Evolutionary conservation across 2,329 filamentous ascomycete genomes (phyloP).

Genomic region (Xylaria arbuscula): DNA sequence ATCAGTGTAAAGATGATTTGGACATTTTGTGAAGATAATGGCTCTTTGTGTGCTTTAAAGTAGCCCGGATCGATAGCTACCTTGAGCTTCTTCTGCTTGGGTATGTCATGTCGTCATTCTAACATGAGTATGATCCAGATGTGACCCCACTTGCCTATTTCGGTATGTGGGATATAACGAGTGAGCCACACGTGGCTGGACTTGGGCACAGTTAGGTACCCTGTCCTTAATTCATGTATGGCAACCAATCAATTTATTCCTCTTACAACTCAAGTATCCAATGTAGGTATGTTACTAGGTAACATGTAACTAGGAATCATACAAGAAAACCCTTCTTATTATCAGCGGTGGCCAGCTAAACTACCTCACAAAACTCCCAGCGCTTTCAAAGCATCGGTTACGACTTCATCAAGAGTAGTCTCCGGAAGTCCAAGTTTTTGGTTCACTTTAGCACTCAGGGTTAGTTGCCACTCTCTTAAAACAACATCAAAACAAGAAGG

Average conservation of each 20-base stretch:
- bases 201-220: background rate
- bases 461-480: background rate
- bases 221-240: background rate
- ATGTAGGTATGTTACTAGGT: background rate
- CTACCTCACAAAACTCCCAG: slow-evolving; percentile 20
- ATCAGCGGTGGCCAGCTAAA: background rate
- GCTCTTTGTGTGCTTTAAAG: slow-evolving; percentile 1
- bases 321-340: background rate
- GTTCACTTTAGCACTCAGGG: slow-evolving; percentile 40
- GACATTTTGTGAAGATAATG: background rate
- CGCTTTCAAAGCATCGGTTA: slow-evolving; percentile 36
- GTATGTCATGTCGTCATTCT: slow-evolving; percentile 27
- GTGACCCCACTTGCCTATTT: slow-evolving; percentile 32
- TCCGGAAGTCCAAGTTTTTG: slow-evolving; percentile 47
- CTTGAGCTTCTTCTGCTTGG: background rate
- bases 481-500: background rate
- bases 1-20: background rate
- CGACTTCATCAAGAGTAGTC: slow-evolving; percentile 44
- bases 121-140: background rate
- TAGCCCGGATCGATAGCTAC: background rate
- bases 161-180: slow-evolving; percentile 6
- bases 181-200: background rate
- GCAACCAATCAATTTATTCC: background rate
- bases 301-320: background rate
- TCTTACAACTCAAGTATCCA: background rate